Base-by-base conservation (phyloP, 2,329 filamentous ascomycete genomes). In the Cladosporium sp. region DNA sequence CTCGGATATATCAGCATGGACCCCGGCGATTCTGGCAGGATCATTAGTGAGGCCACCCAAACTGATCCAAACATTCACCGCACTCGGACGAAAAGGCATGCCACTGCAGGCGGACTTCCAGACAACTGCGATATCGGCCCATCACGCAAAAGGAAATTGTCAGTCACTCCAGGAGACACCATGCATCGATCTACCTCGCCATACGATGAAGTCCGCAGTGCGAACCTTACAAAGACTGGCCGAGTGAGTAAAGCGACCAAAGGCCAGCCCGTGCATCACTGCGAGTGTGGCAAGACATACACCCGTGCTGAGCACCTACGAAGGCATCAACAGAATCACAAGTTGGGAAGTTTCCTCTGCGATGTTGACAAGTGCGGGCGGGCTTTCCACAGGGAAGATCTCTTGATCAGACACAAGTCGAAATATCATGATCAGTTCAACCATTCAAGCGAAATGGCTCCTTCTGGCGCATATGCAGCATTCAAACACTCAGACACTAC, bases 171-270 rank as follows among this genome's bases (percentile, higher is more conserved):
- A 14, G 37, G 19, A 43, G 32, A 37, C 33, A 63, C 58, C 40
- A 68, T 69, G 66, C 62, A 67, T 59, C 63, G 59, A 46, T 68
- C 65, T 14, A 54, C 55, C 54, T 68, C 65, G 60, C 65, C 69
- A 46, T 59, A 59, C 16, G 62, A 64, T 32, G 66, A 63, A 59
- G 52, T 58, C 42, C 63, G 61, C 37, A 61, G 34, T 28, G 33
- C 73, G 50, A 65, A 68, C 53, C 73, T 71, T 58, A 76, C 74
- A 16, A 69, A 67, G 56, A 76, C 73, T 22, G 73, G 73, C 16
- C 67, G 74, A 28, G 68, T 76, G 46, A 74, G 72, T 54, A 76
- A 74, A 62, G 73, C 73, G 6, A 70, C 73, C 58, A 76, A 76
- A 55, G 74, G 74, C 11, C 72, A 72, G 56, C 69, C 62, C 9